Evolutionary conservation across 179 eudicot genomes (phyloP), one percentile per base, ranked within the genome.

Genomic region (Silene coronaria): DNA sequence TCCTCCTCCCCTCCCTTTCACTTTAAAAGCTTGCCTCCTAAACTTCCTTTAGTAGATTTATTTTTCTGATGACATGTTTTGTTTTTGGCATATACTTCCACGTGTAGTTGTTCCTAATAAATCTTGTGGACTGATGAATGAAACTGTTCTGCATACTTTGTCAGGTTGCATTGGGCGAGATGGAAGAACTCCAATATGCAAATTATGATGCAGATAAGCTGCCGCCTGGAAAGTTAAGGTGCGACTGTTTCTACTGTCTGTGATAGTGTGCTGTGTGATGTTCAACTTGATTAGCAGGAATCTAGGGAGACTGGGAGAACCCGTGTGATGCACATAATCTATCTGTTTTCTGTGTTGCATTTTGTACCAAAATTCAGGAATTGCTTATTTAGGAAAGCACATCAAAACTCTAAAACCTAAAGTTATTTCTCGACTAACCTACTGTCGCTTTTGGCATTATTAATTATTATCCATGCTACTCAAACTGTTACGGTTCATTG

Each of bases 101-200:
- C 30, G 5, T 21, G 12, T 26, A 66, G 55, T 38, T 62, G 42
- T 27, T 59, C 74, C 17, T 26, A 45, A 55, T 66, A 22, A 6
- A 64, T 28, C 68, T 57, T 26, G 42, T 55, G 17, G 45, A 10
- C 57, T 48, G 36, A 19, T 73, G 53, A 17, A 19, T 73, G 53
- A 17, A 30, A 71, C 34, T 61, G 34, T 5, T 73, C 67, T 67
- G 22, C 57, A 6, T n/a, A 24, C 21, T 81, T 80, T 57, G 46
- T 76, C 58, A 96, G 99, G 99, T 93, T 76, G 99, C 99, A 70
- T 80, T 96, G 22, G 99, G 99, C 65, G 97, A 96, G 75, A 96
- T 93, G 97, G 88, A 86, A 45, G 97, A 96, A 82, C 91, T 93
- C 71, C 84, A 53, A 12, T 21, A 76, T 42, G 88, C 97, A 69